phyloP scores from a whole-genome alignment of 495 filamentous ascomycete species.

The Penicillium chermesinum region DNA sequence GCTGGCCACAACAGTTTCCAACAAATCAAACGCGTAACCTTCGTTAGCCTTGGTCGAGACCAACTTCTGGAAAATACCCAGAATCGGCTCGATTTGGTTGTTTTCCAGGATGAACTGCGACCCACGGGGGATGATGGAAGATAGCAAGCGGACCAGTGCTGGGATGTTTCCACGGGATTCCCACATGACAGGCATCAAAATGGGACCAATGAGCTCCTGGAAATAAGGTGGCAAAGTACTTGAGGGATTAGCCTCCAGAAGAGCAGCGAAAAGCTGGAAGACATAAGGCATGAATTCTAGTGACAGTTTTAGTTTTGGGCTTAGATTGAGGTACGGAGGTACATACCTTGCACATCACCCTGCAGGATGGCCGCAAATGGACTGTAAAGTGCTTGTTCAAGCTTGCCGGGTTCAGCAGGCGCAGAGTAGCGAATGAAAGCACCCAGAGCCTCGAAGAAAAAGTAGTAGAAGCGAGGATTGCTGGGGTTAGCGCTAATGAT shows the following conservation, averaged over 20 bases:
- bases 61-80: slow-evolving; percentile 90
- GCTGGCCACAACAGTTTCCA: slow-evolving; percentile 69
- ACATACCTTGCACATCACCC: slow-evolving; percentile 71
- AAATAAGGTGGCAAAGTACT: slow-evolving; percentile 70
- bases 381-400: slow-evolving; percentile 71
- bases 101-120: slow-evolving; percentile 64
- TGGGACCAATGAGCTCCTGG: slow-evolving; percentile 64
- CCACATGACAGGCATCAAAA: slow-evolving; percentile 77
- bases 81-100: slow-evolving; percentile 71
- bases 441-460: slow-evolving; percentile 93
- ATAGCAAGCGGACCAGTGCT: slow-evolving; percentile 78
- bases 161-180: slow-evolving; percentile 89
- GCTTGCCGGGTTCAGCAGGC: slow-evolving; percentile 59
- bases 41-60: slow-evolving; percentile 70
- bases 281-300: slow-evolving; percentile 96
- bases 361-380: slow-evolving; percentile 72
- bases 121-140: slow-evolving; percentile 73
- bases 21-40: slow-evolving; percentile 76
- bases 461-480: slow-evolving; percentile 98
- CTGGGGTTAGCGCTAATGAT: slow-evolving; percentile 89
- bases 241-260: slow-evolving; percentile 77
- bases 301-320: slow-evolving; percentile 13
- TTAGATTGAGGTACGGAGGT: neutral
- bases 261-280: slow-evolving; percentile 87
- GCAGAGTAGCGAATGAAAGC: slow-evolving; percentile 81